Percentiles rank a stretch among this genome's conserved stretches.
phyloP scores from a whole-genome alignment of 176 grass and related monocot genomes.

The Panicum miliaceum region DNA sequence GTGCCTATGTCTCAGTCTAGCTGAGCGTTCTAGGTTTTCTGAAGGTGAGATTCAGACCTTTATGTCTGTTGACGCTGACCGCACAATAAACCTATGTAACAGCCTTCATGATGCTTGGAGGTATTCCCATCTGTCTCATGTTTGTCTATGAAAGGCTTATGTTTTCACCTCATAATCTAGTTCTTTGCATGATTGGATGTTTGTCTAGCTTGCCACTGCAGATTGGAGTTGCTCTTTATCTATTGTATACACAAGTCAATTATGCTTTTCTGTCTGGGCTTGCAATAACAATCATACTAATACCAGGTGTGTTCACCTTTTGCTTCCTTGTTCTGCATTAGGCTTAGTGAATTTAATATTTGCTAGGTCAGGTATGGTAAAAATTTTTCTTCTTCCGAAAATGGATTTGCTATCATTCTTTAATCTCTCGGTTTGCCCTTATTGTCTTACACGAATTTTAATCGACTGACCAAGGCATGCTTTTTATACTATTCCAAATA shows the following conservation, averaged over 20 bases:
- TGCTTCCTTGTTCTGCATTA: background rate
- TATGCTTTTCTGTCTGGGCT: slow-evolving; percentile 95
- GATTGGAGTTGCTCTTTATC: slow-evolving; percentile 91
- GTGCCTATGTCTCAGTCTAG: slow-evolving; percentile 80
- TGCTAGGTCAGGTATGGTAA: background rate
- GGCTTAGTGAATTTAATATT: background rate
- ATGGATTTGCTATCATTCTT: slow-evolving; percentile 2
- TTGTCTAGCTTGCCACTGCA: slow-evolving; percentile 78
- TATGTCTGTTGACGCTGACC: slow-evolving; percentile 95
- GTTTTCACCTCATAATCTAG: background rate
- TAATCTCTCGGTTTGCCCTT: background rate
- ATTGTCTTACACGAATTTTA: slow-evolving; percentile 5
- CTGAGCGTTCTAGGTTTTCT: slow-evolving; percentile 91
- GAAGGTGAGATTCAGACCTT: slow-evolving; percentile 96
- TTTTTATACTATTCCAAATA: background rate
- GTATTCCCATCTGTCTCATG: slow-evolving; percentile 43
- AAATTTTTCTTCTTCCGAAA: background rate
- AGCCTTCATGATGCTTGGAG: slow-evolving; percentile 97
- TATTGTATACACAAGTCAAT: slow-evolving; percentile 94
- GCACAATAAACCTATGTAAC: slow-evolving; percentile 87
- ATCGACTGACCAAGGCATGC: background rate
- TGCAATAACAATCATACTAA: slow-evolving; percentile 86
- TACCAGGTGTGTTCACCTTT: slow-evolving; percentile 75
- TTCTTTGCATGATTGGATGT: slow-evolving; percentile 34
- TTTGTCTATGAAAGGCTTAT: background rate